Conservation (phyloP, 352 stramenopile species). For the Phytophthora meadii region DNA sequence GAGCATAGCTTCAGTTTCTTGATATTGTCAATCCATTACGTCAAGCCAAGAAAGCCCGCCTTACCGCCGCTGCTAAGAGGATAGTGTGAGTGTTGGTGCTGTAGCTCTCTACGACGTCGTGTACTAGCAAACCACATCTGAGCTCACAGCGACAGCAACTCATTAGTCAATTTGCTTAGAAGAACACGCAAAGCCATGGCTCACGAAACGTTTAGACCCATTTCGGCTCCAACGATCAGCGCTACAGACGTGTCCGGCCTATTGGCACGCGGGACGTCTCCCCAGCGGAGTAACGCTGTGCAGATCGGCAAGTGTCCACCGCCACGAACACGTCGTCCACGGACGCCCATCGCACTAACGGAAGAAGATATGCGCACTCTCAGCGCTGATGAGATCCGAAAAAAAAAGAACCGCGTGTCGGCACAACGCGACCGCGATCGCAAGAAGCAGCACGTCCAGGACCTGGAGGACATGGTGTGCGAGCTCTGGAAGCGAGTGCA, state of each 20-base stretch:
- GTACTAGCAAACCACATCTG: slow-evolving; percentile 13
- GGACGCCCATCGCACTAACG: slow-evolving; percentile 55
- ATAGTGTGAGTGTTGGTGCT: slow-evolving; percentile 35
- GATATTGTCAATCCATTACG: slow-evolving; percentile 39
- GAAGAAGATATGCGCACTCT: slow-evolving; percentile 53
- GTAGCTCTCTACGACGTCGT: background rate
- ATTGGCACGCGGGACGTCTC: slow-evolving; percentile 30
- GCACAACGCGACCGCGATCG: slow-evolving; percentile 63
- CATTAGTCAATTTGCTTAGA: slow-evolving; percentile 33
- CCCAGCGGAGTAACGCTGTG: slow-evolving; percentile 27
- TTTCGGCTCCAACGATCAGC: slow-evolving; percentile 33
- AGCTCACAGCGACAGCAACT: slow-evolving; percentile 5
- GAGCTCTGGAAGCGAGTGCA: slow-evolving; percentile 67
- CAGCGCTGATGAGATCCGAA: slow-evolving; percentile 56
- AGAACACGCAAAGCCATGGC: slow-evolving; percentile 21
- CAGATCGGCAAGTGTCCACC: slow-evolving; percentile 38
- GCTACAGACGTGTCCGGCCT: slow-evolving; percentile 36
- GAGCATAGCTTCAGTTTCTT: slow-evolving; percentile 28
- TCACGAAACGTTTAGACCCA: slow-evolving; percentile 22
- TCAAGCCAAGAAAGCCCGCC: slow-evolving; percentile 9
- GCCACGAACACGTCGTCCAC: slow-evolving; percentile 41
- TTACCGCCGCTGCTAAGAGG: slow-evolving; percentile 7
- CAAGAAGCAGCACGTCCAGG: slow-evolving; percentile 61
- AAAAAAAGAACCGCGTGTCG: slow-evolving; percentile 76
- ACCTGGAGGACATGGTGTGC: slow-evolving; percentile 63